phyloP scores from a whole-genome alignment of 2,329 filamentous ascomycete genomes.

The Verticillium tricorpus region DNA sequence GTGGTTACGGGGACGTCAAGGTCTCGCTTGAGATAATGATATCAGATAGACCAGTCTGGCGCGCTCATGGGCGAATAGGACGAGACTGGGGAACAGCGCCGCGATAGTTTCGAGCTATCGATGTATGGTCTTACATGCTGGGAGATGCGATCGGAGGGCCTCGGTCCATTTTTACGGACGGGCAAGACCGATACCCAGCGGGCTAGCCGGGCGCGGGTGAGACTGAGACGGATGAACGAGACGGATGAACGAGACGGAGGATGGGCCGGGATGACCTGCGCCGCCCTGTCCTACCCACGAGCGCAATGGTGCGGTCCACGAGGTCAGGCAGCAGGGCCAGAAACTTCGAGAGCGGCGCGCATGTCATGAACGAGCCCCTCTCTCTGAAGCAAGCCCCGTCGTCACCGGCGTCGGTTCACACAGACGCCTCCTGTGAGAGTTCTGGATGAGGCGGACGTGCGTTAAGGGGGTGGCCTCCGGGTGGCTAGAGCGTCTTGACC shows the following conservation, averaged over 20 bases:
- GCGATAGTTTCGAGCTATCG: neutral
- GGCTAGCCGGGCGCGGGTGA: neutral
- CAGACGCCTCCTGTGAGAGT: neutral
- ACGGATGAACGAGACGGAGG: neutral
- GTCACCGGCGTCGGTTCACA: neutral
- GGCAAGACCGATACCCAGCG: neutral
- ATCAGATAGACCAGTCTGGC: neutral
- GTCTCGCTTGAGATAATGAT: neutral
- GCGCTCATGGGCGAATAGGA: neutral
- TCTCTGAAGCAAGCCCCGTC: neutral
- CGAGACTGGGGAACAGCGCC: neutral
- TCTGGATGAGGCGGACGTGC: neutral
- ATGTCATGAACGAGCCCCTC: neutral
- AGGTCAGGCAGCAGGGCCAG: neutral
- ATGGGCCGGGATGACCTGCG: neutral
- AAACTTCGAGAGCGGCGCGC: neutral
- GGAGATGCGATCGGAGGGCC: neutral
- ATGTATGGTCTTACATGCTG: neutral
- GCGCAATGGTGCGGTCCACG: too few species aligned
- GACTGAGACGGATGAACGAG: neutral
- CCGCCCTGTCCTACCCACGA: neutral
- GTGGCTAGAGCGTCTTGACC: neutral
- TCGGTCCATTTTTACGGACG: neutral
- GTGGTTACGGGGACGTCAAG: neutral
- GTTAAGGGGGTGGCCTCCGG: neutral